Base-by-base conservation (phyloP, 202 grass and related monocot species). In the Elaeis oleifera region DNA sequence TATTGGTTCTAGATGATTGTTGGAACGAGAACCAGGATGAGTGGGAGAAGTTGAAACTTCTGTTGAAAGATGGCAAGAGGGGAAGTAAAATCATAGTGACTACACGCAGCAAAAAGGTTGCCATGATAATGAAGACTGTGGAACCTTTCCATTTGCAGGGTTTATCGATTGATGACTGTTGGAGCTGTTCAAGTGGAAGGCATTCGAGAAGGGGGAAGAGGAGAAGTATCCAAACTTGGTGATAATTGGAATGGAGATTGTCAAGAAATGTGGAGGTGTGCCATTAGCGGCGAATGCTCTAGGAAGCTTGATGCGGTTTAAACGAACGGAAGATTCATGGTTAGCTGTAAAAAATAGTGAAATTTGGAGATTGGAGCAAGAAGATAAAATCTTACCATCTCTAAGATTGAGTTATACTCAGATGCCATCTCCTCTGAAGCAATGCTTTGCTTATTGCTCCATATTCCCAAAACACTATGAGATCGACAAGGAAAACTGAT, bases 1-100 rank as follows among this genome's bases (percentile, higher is more conserved):
- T 84, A 21, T 57, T 84, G 50, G 71, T 84, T 21, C 68, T 84
- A 32, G 81, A 79, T 61, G 71, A 84, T 58, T 66, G 78, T 15
- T 79, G 81, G 71, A 69, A 75, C 53, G 72, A 73, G 4, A 23
- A 80, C 23, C 49, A 39, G 3, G 50, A 44, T 29, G 23, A 65
- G 13, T 85, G 82, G 77, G 62, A 80, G 1, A 52, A 2, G n/a
- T 17, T 85, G 23, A 52, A 51, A 15, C 11, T 67, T 6, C 57
- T 67, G 6, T 19, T 80, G 49, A 23, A 5, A 6, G 15, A 20
- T 14, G 58, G 61, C 39, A n/a, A 67, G 3, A 29, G 13, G n/a
- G 26, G 25, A 39, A 62, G 72, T 17, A 76, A 60, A 62, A 74
- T 85, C 21, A 32, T 85, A 64, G 20, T 76, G 49, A 79, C 72